Conservation (phyloP, 2,329 filamentous ascomycete genomes). For the Phoma sp. region DNA sequence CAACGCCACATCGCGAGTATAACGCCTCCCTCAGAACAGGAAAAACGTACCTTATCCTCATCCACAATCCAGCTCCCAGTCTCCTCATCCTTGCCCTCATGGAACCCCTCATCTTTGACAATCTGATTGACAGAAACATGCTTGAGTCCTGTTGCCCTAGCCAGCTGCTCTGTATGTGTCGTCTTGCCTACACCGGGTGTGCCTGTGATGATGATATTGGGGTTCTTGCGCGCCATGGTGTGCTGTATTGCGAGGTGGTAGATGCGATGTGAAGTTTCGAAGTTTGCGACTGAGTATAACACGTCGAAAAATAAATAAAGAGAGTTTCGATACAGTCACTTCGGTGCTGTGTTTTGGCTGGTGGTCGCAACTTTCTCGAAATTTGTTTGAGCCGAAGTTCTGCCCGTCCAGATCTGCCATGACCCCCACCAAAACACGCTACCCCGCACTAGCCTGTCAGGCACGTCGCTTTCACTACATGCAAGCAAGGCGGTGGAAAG, state of each 20-base stretch:
- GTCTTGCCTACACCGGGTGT: conserved; percentile 97
- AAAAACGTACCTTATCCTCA: conserved; percentile 78
- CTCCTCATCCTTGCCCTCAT: conserved; percentile 87
- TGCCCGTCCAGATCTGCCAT: background rate
- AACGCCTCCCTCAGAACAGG: background rate
- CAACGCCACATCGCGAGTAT: background rate
- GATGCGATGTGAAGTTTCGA: background rate
- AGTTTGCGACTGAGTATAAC: too few relatives aligned
- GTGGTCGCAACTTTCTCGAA: background rate
- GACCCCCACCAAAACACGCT: conserved; percentile 8
- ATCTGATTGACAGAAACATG: conserved; percentile 90
- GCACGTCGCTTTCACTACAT: background rate
- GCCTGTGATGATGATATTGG: conserved; percentile 94
- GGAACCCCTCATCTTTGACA: conserved; percentile 85
- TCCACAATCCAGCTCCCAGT: conserved; percentile 91
- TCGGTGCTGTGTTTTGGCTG: background rate
- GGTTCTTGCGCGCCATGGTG: conserved; percentile 56
- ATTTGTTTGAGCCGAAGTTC: conserved; percentile 7
- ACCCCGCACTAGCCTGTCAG: conserved; percentile 9
- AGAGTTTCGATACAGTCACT: background rate
- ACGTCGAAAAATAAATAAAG: background rate
- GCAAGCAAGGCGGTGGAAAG: too few relatives aligned
- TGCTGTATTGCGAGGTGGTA: too few relatives aligned
- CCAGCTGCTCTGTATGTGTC: conserved; percentile 83
- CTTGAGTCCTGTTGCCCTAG: conserved; percentile 75